These are phyloP conservation scores for Draba incana DNA, from an alignment of 345 rosid genomes.

Conservation along the genomic window DNA sequence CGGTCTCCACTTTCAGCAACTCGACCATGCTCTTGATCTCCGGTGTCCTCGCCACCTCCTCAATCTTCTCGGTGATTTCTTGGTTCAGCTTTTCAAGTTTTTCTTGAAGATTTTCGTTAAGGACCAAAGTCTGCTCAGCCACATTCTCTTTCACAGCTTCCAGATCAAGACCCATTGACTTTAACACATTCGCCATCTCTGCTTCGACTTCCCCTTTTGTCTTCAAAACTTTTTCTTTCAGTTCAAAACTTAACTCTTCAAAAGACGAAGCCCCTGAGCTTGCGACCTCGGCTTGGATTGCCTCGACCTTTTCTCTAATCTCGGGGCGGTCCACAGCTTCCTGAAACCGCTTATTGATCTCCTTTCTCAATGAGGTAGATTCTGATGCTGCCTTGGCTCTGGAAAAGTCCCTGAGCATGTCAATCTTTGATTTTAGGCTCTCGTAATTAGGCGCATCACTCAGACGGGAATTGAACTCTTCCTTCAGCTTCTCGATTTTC, in stretches of 20 bases:
- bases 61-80: constrained; percentile 61
- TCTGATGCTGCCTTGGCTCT: constrained; percentile 54
- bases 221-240: constrained; percentile 56
- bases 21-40: constrained; percentile 66
- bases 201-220: constrained; percentile 55
- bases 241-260: constrained; percentile 56
- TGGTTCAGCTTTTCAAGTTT: constrained; percentile 54
- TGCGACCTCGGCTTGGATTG: constrained; percentile 56
- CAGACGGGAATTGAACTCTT: constrained; percentile 59
- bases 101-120: constrained; percentile 43
- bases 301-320: constrained; percentile 67
- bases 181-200: constrained; percentile 54
- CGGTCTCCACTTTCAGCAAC: constrained; percentile 64
- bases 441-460: constrained; percentile 63
- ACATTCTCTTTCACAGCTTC: constrained; percentile 47
- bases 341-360: constrained; percentile 60
- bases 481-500: constrained; percentile 66
- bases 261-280: constrained; percentile 56
- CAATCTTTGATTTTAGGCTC: constrained; percentile 66
- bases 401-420: constrained; percentile 70
- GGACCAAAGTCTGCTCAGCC: constrained; percentile 40
- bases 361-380: constrained; percentile 47
- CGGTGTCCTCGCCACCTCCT: constrained; percentile 51
- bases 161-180: constrained; percentile 66
- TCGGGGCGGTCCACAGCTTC: constrained; percentile 61